Base-by-base conservation (phyloP, 768 basidiomycete genomes). In the Leccinum imitatum region DNA sequence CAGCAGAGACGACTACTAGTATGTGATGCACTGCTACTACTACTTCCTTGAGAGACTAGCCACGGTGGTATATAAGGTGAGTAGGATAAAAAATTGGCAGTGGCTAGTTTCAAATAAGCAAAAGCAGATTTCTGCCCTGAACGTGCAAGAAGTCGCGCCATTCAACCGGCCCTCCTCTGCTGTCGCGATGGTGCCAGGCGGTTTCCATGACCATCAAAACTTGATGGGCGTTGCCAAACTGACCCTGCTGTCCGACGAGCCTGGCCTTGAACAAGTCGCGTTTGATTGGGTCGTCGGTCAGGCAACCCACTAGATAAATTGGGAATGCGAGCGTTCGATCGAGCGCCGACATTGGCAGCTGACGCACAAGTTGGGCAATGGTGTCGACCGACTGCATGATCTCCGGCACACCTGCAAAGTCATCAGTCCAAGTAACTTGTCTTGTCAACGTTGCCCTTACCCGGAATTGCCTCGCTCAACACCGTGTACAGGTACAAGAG, bases 271-370 rank as follows among this genome's bases (percentile, higher is more conserved):
- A 77, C 65, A 85, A 80, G 54, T 85, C 84, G 37, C 86, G 79
- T 53, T 78, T 78, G 44, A 71, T 75, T 17, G 79, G 82, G 70
- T 87, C 84, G 71, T 90, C 85, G 50, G 88, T 83, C 81, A 92
- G 80, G 71, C 85, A 85, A 6, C 87, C 91, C 31, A 87, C 85
- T 46, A 93, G 76, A 69, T 85, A 87, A 57, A 90, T 80, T 30
- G 91, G 90, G 73, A 91, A 87, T 21, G 90, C 77, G 46, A 91
- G 72, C 8, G 82, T 79, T 58, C 88, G 83, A 71, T 93, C 91
- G 47, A 84, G 72, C 59, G 82, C 78, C 15, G 86, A 85, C 46
- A 83, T 73, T 27, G 80, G 81, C 55, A 91, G 69, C 63, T 81
- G 80, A 58, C 77, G 75, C 57, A 91, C 69, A 21, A 80, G 74